Percentiles rank a stretch among this genome's conserved stretches.
phyloP scores from a whole-genome alignment of 495 filamentous ascomycete genomes.

The Neurospora sp. region DNA sequence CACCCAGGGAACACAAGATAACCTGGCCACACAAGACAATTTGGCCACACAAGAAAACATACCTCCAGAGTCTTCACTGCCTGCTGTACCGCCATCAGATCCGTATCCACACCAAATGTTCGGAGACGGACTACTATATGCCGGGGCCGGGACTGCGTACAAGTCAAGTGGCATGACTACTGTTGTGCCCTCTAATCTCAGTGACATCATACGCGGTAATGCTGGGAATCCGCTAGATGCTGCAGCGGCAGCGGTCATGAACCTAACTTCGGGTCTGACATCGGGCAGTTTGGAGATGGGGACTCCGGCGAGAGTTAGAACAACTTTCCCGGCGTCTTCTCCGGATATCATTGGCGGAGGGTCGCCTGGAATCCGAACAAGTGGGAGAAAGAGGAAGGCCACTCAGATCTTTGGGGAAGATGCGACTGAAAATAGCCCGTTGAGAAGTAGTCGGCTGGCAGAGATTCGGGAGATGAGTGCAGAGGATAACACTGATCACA shows the following conservation, averaged over 20 bases:
- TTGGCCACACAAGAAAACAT: not conserved
- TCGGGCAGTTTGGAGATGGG: not conserved
- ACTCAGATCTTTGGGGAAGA: not conserved
- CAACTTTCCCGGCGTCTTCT: not conserved
- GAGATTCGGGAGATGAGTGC: not conserved
- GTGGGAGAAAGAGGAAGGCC: not conserved
- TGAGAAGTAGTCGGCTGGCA: not conserved
- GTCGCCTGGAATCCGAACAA: not conserved
- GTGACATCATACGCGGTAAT: not conserved
- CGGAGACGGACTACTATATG: constrained; percentile 2
- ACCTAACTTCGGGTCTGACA: not conserved
- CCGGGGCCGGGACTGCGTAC: constrained; percentile 1
- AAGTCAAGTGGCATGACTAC: constrained; percentile 19
- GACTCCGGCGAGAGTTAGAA: not conserved
- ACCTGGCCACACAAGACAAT: not conserved
- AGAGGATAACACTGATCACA: not conserved
- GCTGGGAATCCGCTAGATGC: not conserved
- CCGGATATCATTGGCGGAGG: not conserved
- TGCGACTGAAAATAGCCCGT: not conserved
- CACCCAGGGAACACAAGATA: not conserved
- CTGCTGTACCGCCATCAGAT: not conserved
- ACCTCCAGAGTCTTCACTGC: not conserved
- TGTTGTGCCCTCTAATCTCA: constrained; percentile 1
- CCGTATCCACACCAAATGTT: not conserved
- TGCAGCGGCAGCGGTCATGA: not conserved